Base-by-base conservation (phyloP, 164 flowering plant species). In the Berberis vulgaris region DNA sequence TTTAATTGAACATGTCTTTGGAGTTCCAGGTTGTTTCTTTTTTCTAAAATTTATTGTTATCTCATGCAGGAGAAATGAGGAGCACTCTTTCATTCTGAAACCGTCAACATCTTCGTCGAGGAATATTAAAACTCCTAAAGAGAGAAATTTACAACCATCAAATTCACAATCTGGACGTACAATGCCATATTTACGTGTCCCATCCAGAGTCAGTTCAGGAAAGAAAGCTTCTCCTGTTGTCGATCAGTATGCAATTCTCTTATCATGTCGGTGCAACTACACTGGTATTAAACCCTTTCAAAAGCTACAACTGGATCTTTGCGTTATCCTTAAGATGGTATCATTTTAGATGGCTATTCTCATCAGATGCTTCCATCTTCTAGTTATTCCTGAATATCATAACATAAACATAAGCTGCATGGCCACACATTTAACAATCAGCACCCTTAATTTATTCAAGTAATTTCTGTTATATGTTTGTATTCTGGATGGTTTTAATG, bases 191-290 rank as follows among this genome's bases (percentile, higher is more conserved):
- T 62, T 75, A 71, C 74, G 59, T 64, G 71, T 74, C 41, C 75
- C 77, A 42, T 54, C 81, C 13, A 79, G 68, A 61, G 62, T 47
- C 59, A 57, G 57, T 67, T 86, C 78, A 66, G 80, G 67, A 53
- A 84, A 76, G 70, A 66, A 65, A 50, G 61, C 54, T 72, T 62
- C 81, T 44, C 63, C 66, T 71, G 64, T 69, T 63, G 26, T 26
- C 26, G 86, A 83, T 72, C 84, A 83, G 60, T 95, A 89, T 76
- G 86, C 96, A 58, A 70, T 91, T 74, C 69, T 95, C 72, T 87
- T 91, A 57, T 86, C 99, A 43, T 95, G 97, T 67, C 88, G 94
- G 49, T 87, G 97, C 82, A 95, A 91, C 77, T 95, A 85, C 71
- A 83, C 96, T 49, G 99, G 99, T 95, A 83, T 39, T 5, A 41